Evolutionary conservation across 2,329 filamentous ascomycete species (phyloP), one percentile per base, ranked within the genome.

Genomic region (Rutstroemia sp.): DNA sequence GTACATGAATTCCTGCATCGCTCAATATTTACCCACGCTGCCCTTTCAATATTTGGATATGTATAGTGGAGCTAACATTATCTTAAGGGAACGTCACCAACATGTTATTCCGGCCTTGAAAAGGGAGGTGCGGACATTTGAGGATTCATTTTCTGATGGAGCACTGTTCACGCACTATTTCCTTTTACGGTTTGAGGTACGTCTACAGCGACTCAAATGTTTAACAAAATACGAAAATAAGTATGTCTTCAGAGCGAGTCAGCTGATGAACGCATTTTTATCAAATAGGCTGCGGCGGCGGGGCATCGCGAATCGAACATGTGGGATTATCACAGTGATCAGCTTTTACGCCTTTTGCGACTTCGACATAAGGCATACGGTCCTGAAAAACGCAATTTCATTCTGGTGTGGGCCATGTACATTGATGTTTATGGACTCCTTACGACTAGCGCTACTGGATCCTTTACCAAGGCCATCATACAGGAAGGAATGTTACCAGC

Each of bases 371-470:
- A 75, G n/a, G 67, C 72, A n/a, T 69, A 73, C 56, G 70, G 70
- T 9, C 68, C 65, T 3, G 78, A 79, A 58, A 70, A 71, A 27
- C 76, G 76, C 57, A 74, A 75, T 2, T 78, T 77, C 60, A 71
- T 82, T 5, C 65, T 81, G 16, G 81, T 79, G 78, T 76, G 73
- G 67, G 73, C 80, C 39, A 76, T 75, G 61, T 73, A 73, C 55
- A 75, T 83, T 46, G 80, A 83, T 61, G 69, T 80, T n/a, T 76
- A 81, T 60, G 78, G 78, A 14, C 72, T 80, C 34, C 64, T 83
- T 48, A 76, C 77, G 53, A 78, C 76, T 12, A 74, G 73, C 44
- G 78, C 78, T 2, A 72, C 67, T 0, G 78, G 79, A 48, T 73
- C 75, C 14, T 79, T 80, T 63, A 69, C 78, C 7, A 70, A 71